phyloP scores from a whole-genome alignment of 2,329 filamentous ascomycete genomes.

The Stromatinia cepivora region DNA sequence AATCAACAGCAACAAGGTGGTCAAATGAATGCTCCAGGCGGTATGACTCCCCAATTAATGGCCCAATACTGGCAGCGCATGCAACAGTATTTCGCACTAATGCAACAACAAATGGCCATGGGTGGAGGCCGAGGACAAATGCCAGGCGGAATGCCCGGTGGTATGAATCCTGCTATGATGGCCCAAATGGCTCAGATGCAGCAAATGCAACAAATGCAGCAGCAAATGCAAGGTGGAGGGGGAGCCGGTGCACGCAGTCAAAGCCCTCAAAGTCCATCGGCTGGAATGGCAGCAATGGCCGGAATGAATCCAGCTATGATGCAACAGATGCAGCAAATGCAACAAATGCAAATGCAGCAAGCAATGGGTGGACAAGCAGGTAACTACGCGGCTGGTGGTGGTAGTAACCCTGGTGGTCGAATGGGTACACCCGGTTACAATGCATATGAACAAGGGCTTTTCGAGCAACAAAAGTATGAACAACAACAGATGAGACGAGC shows the following conservation, averaged over 20 bases:
- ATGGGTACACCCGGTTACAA: conserved; percentile 47
- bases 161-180: conserved; percentile 75
- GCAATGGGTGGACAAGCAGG: conserved; percentile 38
- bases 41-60: conserved; percentile 96
- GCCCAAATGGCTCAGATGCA: conserved; percentile 75
- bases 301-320: conserved; percentile 51
- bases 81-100: conserved; percentile 95
- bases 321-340: conserved; percentile 55
- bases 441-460: conserved; percentile 70
- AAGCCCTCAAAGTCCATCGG: conserved; percentile 39
- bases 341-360: conserved; percentile 51
- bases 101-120: conserved; percentile 92
- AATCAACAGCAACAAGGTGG: conserved; percentile 41
- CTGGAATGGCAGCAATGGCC: conserved; percentile 39
- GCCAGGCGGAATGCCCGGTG: conserved; percentile 53
- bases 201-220: conserved; percentile 66
- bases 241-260: conserved; percentile 37
- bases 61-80: conserved; percentile 98
- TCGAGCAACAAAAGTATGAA: conserved; percentile 78
- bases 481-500: conserved; percentile 59
- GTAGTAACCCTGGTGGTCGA: conserved; percentile 46
- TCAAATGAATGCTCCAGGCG: conserved; percentile 47
- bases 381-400: conserved; percentile 39
- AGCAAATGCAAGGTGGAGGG: conserved; percentile 46
- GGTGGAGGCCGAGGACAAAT: conserved; percentile 58